phyloP scores from a whole-genome alignment of 2,329 filamentous ascomycete species.

The Alternaria arbusti region DNA sequence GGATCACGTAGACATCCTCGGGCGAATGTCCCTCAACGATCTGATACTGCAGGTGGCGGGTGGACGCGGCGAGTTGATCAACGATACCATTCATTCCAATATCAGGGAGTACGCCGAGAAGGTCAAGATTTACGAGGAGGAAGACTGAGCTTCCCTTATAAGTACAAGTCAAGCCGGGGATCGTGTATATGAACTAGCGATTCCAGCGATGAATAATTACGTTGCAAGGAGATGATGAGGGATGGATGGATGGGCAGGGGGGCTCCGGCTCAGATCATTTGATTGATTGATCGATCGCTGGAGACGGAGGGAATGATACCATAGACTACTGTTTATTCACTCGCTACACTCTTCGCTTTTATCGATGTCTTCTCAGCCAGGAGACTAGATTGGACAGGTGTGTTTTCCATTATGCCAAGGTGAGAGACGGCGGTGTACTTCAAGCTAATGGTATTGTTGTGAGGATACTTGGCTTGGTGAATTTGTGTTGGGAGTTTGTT shows the following conservation, averaged over 20 bases:
- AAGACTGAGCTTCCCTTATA: not conserved
- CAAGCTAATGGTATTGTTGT: not conserved
- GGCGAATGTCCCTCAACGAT: constrained; percentile 87
- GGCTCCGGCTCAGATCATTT: not conserved
- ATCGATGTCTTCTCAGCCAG: not conserved
- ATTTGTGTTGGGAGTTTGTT: not conserved
- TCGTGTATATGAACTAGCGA: not conserved
- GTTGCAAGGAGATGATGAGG: not conserved
- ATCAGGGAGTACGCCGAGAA: constrained; percentile 83
- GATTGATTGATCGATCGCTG: not conserved
- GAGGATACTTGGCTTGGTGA: not conserved
- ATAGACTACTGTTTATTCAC: constrained; percentile 5
- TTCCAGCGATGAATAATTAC: not conserved
- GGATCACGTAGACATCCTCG: constrained; percentile 96
- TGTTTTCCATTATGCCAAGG: not conserved
- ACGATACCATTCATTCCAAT: constrained; percentile 78
- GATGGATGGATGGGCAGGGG: not conserved
- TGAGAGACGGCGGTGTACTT: not conserved
- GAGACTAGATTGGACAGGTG: not conserved
- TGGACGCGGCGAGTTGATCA: constrained; percentile 79
- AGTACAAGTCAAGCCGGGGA: too few relatives aligned
- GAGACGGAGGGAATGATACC: constrained; percentile 6
- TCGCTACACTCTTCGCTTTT: not conserved
- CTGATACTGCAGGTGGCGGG: constrained; percentile 85
- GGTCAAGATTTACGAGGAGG: constrained; percentile 76